Percentiles rank a stretch among this genome's conserved stretches.
Conservation (phyloP, 2,329 filamentous ascomycete species). For the Cladophialophora immunda region DNA sequence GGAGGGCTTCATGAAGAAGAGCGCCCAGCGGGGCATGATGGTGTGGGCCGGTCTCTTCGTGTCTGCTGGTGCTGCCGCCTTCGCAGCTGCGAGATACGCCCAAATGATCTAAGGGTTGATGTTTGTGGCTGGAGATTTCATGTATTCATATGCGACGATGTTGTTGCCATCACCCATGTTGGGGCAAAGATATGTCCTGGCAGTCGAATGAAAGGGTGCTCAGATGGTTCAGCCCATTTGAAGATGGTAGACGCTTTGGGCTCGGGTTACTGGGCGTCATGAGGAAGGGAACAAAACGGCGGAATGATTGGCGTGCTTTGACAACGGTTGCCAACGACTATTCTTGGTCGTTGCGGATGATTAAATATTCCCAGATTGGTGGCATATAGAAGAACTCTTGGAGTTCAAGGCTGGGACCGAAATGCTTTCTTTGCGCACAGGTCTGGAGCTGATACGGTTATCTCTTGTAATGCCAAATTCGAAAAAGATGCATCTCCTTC, state of each 20-base stretch:
- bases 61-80: constrained; percentile 32
- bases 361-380: neutral
- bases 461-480: constrained; percentile 2
- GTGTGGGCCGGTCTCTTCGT: constrained; percentile 44
- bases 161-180: neutral
- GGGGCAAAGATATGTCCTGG: neutral
- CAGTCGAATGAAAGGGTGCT: constrained; percentile 5
- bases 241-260: neutral
- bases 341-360: neutral
- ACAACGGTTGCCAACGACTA: neutral
- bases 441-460: neutral
- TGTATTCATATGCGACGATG: neutral
- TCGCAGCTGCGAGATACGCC: constrained; percentile 28
- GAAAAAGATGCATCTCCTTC: neutral
- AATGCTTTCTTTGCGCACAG: neutral
- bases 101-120: constrained; percentile 23
- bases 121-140: neutral
- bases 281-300: neutral
- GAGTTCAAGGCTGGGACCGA: neutral
- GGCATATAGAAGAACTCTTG: neutral
- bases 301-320: neutral
- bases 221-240: neutral
- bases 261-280: neutral
- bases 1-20: constrained; percentile 40
- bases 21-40: constrained; percentile 43